Percentiles rank a stretch among this genome's conserved stretches.
phyloP scores from a whole-genome alignment of 768 basidiomycete genomes.

The Russula sp. region DNA sequence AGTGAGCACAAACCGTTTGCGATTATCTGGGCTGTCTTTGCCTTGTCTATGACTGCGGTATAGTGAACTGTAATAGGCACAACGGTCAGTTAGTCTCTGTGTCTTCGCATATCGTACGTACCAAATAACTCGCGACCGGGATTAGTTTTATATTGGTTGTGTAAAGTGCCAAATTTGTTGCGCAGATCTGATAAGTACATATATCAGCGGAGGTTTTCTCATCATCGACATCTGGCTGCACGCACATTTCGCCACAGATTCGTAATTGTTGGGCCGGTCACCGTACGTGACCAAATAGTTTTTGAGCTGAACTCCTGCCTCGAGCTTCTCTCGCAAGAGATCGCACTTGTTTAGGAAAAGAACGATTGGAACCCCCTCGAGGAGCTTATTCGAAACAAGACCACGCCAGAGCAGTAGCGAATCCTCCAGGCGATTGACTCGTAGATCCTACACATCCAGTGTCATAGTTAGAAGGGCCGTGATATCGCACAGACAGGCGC shows the following conservation, averaged over 20 bases:
- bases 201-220: slow-evolving; percentile 5
- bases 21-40: slow-evolving; percentile 70
- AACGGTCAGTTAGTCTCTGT: slow-evolving; percentile 7
- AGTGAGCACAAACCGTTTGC: slow-evolving; percentile 51
- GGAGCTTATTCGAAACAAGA: slow-evolving; percentile 69
- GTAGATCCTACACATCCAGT: slow-evolving; percentile 51
- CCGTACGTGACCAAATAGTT: slow-evolving; percentile 70
- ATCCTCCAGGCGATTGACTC: slow-evolving; percentile 76
- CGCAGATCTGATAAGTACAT: slow-evolving; percentile 54
- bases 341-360: slow-evolving; percentile 83
- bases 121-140: slow-evolving; percentile 71
- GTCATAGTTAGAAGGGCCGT: slow-evolving; percentile 24
- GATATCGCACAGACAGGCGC: slow-evolving; percentile 22
- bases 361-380: slow-evolving; percentile 71
- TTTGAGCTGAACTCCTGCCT: slow-evolving; percentile 68
- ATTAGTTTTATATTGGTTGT: slow-evolving; percentile 65
- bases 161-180: slow-evolving; percentile 66
- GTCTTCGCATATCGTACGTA: slow-evolving; percentile 38
- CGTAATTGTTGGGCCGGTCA: slow-evolving; percentile 75
- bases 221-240: background rate
- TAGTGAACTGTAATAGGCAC: slow-evolving; percentile 55
- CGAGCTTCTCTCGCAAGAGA: slow-evolving; percentile 72
- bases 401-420: slow-evolving; percentile 72
- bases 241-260: slow-evolving; percentile 71
- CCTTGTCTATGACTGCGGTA: slow-evolving; percentile 80